Base-by-base conservation (phyloP, 2,329 filamentous ascomycete genomes). In the Pezicula carpinea region DNA sequence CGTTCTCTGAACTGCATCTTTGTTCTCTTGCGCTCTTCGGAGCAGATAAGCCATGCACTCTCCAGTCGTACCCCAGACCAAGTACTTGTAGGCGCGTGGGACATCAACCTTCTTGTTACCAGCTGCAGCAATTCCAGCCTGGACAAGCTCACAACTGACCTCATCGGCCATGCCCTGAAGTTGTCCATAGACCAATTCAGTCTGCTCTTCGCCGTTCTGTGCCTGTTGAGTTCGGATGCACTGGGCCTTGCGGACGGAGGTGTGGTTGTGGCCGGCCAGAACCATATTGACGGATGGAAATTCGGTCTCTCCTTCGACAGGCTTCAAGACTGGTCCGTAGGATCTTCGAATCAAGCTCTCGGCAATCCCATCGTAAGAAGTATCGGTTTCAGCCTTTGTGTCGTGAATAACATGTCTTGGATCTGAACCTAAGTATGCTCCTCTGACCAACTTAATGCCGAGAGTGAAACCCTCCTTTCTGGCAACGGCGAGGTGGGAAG, bases 81-180 rank as follows among this genome's bases (percentile, higher is more conserved):
- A 68, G 59, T 86, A 86, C 68, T 86, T 86, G 68, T 80, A 85
- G 2, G 73, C 73, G 44, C 68, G 65, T 0, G 72, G 63, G 29
- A 84, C 68, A 52, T 85, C 74, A 8, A 83, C 67, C 21, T 55
- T 51, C 21, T 15, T 14, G 2, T 34, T 40, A 18, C 46, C 40
- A 14, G 39, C 45, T 54, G 57, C 43, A 2, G 49, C 40, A 35
- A 53, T 46, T 1, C 50, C 53, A 21, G 48, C 52, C 23, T 59
- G 53, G 1, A 65, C 59, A 2, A 84, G 67, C 62, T 82, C 79
- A 62, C 80, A 83, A 64, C 85, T 89, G 44, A 97, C 82, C 63
- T 96, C 91, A 58, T 97, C 92, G 1, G 92, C 92, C 92, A 97
- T 97, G 34, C 92, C 91, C 71, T 92, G 87, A 1, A 96, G 78